phyloP scores from a whole-genome alignment of 768 basidiomycete species.

The Hygrophoropsis aurantiaca region DNA sequence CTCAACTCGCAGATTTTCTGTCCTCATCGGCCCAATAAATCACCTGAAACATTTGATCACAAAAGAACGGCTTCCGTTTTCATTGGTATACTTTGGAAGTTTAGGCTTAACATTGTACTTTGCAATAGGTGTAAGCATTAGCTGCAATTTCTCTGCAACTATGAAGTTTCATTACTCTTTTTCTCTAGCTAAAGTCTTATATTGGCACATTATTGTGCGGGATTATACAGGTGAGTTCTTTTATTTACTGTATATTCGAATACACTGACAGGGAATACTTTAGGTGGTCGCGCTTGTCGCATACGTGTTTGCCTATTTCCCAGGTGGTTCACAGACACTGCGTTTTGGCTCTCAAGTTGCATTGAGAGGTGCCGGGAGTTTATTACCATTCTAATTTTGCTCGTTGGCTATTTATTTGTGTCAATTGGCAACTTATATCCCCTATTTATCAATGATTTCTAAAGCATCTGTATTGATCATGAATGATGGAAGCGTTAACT shows the following conservation, averaged over 20 bases:
- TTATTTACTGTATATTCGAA: background rate
- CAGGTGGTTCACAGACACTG: constrained; percentile 81
- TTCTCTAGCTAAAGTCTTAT: constrained; percentile 71
- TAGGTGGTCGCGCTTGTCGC: constrained; percentile 81
- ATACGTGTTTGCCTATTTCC: constrained; percentile 95
- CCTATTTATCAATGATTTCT: background rate
- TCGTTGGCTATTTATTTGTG: background rate
- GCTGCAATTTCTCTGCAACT: constrained; percentile 2
- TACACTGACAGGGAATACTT: background rate
- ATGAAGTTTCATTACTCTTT: background rate
- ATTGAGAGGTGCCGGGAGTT: constrained; percentile 77
- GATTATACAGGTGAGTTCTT: constrained; percentile 63
- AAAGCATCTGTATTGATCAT: no score
- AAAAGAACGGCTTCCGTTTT: constrained; percentile 82
- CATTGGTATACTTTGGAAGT: constrained; percentile 77
- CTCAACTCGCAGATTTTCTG: constrained; percentile 57
- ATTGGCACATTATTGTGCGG: constrained; percentile 84
- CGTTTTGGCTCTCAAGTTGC: constrained; percentile 79
- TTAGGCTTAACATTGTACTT: constrained; percentile 90
- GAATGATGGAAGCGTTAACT: background rate
- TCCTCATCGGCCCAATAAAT: constrained; percentile 88
- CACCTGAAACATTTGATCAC: constrained; percentile 88
- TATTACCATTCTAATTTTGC: constrained; percentile 69
- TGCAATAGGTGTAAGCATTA: constrained; percentile 72
- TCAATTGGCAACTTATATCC: constrained; percentile 1